Percentiles rank a stretch among this genome's conserved stretches.
phyloP scores from a whole-genome alignment of 2,329 filamentous ascomycete genomes.

The Cylindrodendrum hubeiense region DNA sequence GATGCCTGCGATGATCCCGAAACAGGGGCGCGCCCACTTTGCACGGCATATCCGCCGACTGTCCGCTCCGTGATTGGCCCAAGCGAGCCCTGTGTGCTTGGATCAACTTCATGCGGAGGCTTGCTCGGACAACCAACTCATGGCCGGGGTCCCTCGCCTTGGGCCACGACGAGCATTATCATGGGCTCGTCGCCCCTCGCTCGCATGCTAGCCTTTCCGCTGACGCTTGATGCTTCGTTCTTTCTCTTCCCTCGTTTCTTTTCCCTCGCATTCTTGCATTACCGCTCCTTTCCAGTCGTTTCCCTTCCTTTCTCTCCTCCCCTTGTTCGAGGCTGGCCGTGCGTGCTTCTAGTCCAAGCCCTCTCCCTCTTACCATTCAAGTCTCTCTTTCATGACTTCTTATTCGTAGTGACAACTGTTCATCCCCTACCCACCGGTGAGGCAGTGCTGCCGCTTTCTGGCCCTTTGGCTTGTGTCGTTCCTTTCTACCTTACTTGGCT shows the following conservation, averaged over 20 bases:
- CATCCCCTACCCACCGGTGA: slow-evolving; percentile 26
- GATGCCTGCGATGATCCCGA: slow-evolving; percentile 41
- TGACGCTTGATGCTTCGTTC: slow-evolving; percentile 18
- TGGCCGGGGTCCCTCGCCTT: slow-evolving; percentile 37
- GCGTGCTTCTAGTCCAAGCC: slow-evolving; percentile 38
- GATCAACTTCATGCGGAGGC: slow-evolving; percentile 41
- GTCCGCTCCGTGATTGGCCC: slow-evolving; percentile 33
- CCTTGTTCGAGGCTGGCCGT: slow-evolving; percentile 39
- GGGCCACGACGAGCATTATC: slow-evolving; percentile 27
- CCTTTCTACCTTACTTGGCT: slow-evolving; percentile 12
- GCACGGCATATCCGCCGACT: slow-evolving; percentile 32
- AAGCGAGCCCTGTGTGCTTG: slow-evolving; percentile 18
- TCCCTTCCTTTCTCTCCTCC: slow-evolving; percentile 34
- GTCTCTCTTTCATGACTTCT: slow-evolving; percentile 25
- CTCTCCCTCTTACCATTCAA: slow-evolving; percentile 25
- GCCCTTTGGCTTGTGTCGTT: slow-evolving; percentile 7
- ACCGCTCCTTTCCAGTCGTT: slow-evolving; percentile 30
- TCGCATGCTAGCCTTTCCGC: background rate
- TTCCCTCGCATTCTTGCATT: slow-evolving; percentile 19
- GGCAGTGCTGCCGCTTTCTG: slow-evolving; percentile 33
- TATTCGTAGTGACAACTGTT: slow-evolving; percentile 34
- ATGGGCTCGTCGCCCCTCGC: slow-evolving; percentile 16
- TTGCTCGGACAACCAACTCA: slow-evolving; percentile 27
- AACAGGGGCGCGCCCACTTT: slow-evolving; percentile 38
- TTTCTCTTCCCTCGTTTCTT: slow-evolving; percentile 30